A percentile compares a stretch with the other conserved stretches of the same genome.
These are phyloP conservation scores for Chrysoporthe cubensis DNA, from an alignment of 2,329 filamentous ascomycete species.

Conservation along the genomic window DNA sequence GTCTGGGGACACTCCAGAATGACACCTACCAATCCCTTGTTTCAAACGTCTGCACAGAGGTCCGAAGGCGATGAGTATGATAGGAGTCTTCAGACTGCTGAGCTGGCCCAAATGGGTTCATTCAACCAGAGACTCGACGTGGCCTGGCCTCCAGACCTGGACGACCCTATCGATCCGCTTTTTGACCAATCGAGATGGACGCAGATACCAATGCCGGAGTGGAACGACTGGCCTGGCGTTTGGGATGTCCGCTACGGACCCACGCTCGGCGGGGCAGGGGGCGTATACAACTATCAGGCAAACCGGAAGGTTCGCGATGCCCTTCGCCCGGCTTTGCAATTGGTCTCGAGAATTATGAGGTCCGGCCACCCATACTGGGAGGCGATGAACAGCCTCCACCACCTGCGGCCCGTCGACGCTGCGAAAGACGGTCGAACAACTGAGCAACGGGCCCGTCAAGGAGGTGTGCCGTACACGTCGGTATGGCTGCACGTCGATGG, in stretches of 20 bases:
- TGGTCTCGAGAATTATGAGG: not conserved
- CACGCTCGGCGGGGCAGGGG: not conserved
- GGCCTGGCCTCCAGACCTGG: not conserved
- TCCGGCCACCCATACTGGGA: constrained; percentile 8
- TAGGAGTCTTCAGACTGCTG: constrained; percentile 1
- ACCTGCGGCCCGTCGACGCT: not conserved
- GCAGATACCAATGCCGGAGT: not conserved
- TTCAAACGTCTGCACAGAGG: not conserved
- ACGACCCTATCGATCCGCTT: not conserved
- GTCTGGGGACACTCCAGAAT: not conserved
- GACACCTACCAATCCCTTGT: not conserved
- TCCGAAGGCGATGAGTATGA: not conserved
- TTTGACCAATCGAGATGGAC: not conserved
- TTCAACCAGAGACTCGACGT: not conserved
- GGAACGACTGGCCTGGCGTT: not conserved
- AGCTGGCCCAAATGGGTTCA: not conserved
- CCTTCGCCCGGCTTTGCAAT: not conserved
- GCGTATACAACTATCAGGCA: not conserved
- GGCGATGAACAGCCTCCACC: not conserved
- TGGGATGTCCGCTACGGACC: constrained; percentile 8
- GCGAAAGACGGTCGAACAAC: constrained; percentile 6
- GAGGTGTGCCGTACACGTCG: not conserved
- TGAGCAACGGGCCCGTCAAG: not conserved
- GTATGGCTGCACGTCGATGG: not conserved
- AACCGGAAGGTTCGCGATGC: not conserved